Conservation (phyloP, 2,329 filamentous ascomycete genomes). For the Lecanicillium sp. region DNA sequence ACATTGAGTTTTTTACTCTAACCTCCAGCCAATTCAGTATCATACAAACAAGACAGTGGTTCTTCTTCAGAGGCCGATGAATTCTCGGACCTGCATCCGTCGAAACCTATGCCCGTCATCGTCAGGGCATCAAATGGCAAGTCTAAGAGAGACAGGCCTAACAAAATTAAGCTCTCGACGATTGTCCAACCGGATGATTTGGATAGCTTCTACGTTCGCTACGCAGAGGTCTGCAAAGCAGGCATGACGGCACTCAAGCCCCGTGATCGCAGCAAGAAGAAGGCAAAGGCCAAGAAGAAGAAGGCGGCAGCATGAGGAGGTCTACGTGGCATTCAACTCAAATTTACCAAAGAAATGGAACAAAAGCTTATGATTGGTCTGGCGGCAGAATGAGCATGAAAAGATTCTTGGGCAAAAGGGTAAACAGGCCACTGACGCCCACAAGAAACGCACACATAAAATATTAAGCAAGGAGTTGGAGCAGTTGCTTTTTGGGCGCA, state of each 20-base stretch:
- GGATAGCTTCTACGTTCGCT: conserved; percentile 72
- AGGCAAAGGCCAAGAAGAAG: conserved; percentile 69
- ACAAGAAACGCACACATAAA: too few species aligned
- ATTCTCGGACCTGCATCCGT: conserved; percentile 51
- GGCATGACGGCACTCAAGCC: conserved; percentile 90
- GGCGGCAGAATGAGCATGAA: too few species aligned
- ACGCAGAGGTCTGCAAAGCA: conserved; percentile 83
- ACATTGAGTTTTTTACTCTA: not conserved
- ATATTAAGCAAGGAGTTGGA: too few species aligned
- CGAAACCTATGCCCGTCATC: conserved; percentile 60
- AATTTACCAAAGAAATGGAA: too few species aligned
- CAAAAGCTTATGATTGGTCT: too few species aligned
- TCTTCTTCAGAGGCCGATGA: conserved; percentile 37
- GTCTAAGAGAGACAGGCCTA: conserved; percentile 43
- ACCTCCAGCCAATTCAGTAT: conserved; percentile 25
- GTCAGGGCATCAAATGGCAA: conserved; percentile 81
- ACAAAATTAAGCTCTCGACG: conserved; percentile 72
- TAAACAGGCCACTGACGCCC: too few species aligned
- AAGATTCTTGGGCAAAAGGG: too few species aligned
- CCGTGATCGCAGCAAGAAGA: conserved; percentile 80
- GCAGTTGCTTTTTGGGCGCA: too few species aligned
- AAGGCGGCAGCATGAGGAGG: conserved; percentile 34
- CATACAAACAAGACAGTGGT: conserved; percentile 33
- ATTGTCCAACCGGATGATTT: conserved; percentile 68
- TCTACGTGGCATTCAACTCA: too few species aligned